Conservation (phyloP, 1,284 basidiomycete species). For the Ganoderma sp. region DNA sequence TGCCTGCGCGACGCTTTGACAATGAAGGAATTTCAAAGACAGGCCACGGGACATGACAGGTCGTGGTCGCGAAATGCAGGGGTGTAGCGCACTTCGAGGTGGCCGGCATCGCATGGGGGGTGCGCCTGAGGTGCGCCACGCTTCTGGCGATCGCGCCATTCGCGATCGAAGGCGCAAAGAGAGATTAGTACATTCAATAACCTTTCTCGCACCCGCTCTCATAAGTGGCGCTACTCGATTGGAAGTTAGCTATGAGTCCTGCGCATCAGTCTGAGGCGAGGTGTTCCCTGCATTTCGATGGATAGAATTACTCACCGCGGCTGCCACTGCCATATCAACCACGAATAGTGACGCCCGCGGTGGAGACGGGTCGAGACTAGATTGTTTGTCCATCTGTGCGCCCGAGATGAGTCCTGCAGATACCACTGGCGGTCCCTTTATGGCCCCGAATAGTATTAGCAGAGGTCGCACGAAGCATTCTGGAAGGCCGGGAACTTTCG, state of each 20-base stretch:
- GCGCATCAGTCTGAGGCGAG: neutral
- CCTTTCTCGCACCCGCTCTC: neutral
- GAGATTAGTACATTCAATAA: neutral
- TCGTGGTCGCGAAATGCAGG: neutral
- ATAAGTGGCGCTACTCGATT: neutral
- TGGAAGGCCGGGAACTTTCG: constrained; percentile 30
- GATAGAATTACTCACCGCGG: neutral
- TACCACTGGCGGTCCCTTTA: neutral
- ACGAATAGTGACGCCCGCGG: neutral
- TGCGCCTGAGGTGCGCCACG: neutral
- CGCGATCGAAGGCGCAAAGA: neutral
- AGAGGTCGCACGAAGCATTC: constrained; percentile 22
- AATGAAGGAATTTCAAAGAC: neutral
- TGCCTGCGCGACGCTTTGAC: neutral
- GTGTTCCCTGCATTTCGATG: neutral
- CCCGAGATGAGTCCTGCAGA: neutral
- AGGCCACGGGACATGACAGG: neutral
- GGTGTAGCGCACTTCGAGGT: neutral
- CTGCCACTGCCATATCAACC: neutral
- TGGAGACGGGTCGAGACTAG: constrained; percentile 5
- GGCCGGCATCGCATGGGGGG: neutral
- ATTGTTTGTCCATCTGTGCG: constrained; percentile 10
- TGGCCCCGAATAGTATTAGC: neutral
- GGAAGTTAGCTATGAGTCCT: neutral
- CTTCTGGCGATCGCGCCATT: neutral